Conservation (phyloP, 2,329 filamentous ascomycete genomes). For the Fusarium sulawesiense region DNA sequence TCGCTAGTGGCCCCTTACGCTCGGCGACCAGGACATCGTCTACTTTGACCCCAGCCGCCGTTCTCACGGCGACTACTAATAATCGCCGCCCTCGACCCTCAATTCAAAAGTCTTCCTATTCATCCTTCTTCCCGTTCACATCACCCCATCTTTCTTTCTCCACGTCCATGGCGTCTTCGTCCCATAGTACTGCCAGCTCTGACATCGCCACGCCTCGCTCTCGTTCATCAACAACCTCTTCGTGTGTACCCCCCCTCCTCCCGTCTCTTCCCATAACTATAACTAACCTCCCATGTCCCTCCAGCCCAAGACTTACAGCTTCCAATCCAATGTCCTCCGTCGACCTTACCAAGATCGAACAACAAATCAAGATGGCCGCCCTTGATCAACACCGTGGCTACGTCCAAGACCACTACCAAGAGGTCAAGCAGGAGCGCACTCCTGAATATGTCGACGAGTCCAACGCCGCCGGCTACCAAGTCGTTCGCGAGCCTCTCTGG, state of each 20-base stretch:
- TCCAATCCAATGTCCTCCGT: constrained; percentile 68
- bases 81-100: constrained; percentile 47
- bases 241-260: constrained; percentile 59
- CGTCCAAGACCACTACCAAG: constrained; percentile 65
- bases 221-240: constrained; percentile 56
- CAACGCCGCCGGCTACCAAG: constrained; percentile 69
- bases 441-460: constrained; percentile 66
- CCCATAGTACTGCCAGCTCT: constrained; percentile 59
- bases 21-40: constrained; percentile 44
- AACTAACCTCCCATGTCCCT: constrained; percentile 63
- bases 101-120: constrained; percentile 42
- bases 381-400: constrained; percentile 72
- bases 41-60: constrained; percentile 33
- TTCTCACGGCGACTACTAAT: constrained; percentile 46
- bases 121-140: constrained; percentile 35
- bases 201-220: constrained; percentile 68
- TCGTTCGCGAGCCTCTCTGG: constrained; percentile 71
- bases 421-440: constrained; percentile 64
- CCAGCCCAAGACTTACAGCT: constrained; percentile 62
- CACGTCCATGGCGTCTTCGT: constrained; percentile 49
- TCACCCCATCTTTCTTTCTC: constrained; percentile 43
- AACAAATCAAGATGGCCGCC: constrained; percentile 69
- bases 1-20: constrained; percentile 48
- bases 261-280: constrained; percentile 55
- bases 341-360: constrained; percentile 67